Evolutionary conservation across 192 early-diverging fungal species (phyloP).

Genomic region (Dissophora globulifera): DNA sequence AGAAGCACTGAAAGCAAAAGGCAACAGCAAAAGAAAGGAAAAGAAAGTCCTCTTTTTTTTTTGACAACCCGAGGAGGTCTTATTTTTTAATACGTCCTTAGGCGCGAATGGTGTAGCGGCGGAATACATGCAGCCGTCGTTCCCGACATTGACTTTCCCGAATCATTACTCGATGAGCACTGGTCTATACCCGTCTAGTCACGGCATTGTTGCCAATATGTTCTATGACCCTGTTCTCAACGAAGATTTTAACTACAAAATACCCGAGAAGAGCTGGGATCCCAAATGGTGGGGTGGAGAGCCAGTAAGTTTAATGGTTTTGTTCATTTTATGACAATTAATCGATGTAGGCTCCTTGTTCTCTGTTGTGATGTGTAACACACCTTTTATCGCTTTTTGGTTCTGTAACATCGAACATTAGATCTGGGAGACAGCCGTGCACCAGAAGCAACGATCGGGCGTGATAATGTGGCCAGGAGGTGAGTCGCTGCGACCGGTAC

Average conservation of each 20-base stretch:
- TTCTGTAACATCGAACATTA: too few species aligned
- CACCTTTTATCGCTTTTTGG: not conserved
- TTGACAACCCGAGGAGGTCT: too few species aligned
- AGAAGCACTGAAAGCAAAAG: too few species aligned
- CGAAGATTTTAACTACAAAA: slow-evolving; percentile 81
- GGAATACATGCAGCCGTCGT: slow-evolving; percentile 74
- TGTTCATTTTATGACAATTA: too few species aligned
- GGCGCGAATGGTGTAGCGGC: slow-evolving; percentile 61
- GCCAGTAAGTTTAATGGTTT: slow-evolving; percentile 81
- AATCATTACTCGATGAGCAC: slow-evolving; percentile 94
- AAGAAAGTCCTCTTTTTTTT: too few species aligned
- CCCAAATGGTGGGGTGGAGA: slow-evolving; percentile 91
- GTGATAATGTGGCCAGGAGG: slow-evolving; percentile 94
- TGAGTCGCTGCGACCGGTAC: slow-evolving; percentile 62
- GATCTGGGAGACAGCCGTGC: slow-evolving; percentile 90
- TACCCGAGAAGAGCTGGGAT: slow-evolving; percentile 68
- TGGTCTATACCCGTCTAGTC: slow-evolving; percentile 91
- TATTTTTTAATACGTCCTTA: too few species aligned
- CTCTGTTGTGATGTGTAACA: too few species aligned
- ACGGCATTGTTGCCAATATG: slow-evolving; percentile 89
- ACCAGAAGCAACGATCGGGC: slow-evolving; percentile 72
- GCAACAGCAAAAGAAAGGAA: too few species aligned
- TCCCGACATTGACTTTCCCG: slow-evolving; percentile 87
- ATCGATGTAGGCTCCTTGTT: too few species aligned
- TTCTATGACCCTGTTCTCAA: slow-evolving; percentile 82